Evolutionary conservation across 192 early-diverging fungal genomes (phyloP), one percentile per base, ranked within the genome.

Genomic region (Coemansia reversa): DNA sequence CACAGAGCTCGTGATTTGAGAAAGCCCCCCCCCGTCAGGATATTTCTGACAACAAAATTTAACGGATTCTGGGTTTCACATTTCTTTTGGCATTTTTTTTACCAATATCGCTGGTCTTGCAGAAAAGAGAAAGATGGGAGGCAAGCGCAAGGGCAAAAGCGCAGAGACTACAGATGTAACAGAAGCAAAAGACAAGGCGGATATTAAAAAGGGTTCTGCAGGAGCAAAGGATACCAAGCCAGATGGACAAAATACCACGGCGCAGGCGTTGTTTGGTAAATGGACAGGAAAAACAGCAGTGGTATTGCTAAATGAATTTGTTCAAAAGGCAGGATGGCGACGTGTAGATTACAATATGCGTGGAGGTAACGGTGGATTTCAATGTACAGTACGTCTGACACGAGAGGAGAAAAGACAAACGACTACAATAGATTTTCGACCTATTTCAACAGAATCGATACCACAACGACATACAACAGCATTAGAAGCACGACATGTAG

Each of bases 241-340:
- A 62, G 54, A 16, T 27, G 22, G 7, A 39, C 42, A 5, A 45
- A 55, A 19, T 19, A 53, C 22, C 25, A 18, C 27, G 16, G 58
- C 54, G n/a, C 57, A 61, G 19, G 49, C 18, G 39, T 65, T 81
- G 23, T 94, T 94, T 72, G 87, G 85, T 24, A 85, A 84, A 25
- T 93, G 92, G 93, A 95, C 92, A 0, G 94, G 94, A 45, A 96
- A 96, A 60, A 91, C 91, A 0, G 93, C 94, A 0, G 82, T 87
- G 3, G 84, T 85, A 3, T 70, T 93, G 4, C 79, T 96, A 2
- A 83, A 92, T 69, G 94, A 94, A 63, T 87, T 88, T 54, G 88
- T 88, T 69, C 75, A 76, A 39, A 58, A 64, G 56, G 69, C 76
- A 18, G 85, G 75, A 20, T 93, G 92, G 93, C 81, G 87, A 50